phyloP scores from a whole-genome alignment of 495 filamentous ascomycete species.

The Penicillium bialowiezense region DNA sequence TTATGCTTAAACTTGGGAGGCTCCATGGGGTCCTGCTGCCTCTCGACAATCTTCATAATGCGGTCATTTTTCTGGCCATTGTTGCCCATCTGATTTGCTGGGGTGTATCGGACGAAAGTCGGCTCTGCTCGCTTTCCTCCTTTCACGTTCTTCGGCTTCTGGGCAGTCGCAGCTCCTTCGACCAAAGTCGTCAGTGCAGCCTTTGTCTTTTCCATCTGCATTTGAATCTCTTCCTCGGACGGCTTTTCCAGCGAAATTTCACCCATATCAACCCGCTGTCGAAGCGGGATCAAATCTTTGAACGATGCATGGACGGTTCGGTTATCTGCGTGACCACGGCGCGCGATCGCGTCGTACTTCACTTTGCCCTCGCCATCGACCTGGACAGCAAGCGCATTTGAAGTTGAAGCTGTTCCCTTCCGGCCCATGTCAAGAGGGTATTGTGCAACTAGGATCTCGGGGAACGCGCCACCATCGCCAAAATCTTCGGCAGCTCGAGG shows the following conservation, averaged over 20 bases:
- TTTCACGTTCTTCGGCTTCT: slow-evolving; percentile 94
- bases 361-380: slow-evolving; percentile 90
- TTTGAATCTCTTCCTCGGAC: slow-evolving; percentile 76
- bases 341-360: slow-evolving; percentile 94
- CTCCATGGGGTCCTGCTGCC: slow-evolving; percentile 95
- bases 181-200: slow-evolving; percentile 80
- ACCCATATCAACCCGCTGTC: slow-evolving; percentile 90
- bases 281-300: slow-evolving; percentile 92
- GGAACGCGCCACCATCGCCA: slow-evolving; percentile 94
- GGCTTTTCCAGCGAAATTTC: slow-evolving; percentile 89
- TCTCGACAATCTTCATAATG: slow-evolving; percentile 97
- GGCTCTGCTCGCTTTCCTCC: slow-evolving; percentile 73
- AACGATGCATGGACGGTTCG: slow-evolving; percentile 91
- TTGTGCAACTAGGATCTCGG: slow-evolving; percentile 89
- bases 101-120: slow-evolving; percentile 94
- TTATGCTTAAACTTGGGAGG: slow-evolving; percentile 98
- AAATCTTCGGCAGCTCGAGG: slow-evolving; percentile 85
- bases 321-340: slow-evolving; percentile 79
- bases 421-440: slow-evolving; percentile 95
- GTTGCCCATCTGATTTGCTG: slow-evolving; percentile 96
- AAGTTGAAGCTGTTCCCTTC: slow-evolving; percentile 63
- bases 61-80: slow-evolving; percentile 83
- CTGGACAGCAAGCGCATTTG: slow-evolving; percentile 87
- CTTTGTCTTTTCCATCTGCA: slow-evolving; percentile 82
- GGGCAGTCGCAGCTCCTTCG: slow-evolving; percentile 78